Evolutionary conservation across 805 yeast genomes (phyloP), one percentile per base, ranked within the genome.

Genomic region (Pichia heedii): DNA sequence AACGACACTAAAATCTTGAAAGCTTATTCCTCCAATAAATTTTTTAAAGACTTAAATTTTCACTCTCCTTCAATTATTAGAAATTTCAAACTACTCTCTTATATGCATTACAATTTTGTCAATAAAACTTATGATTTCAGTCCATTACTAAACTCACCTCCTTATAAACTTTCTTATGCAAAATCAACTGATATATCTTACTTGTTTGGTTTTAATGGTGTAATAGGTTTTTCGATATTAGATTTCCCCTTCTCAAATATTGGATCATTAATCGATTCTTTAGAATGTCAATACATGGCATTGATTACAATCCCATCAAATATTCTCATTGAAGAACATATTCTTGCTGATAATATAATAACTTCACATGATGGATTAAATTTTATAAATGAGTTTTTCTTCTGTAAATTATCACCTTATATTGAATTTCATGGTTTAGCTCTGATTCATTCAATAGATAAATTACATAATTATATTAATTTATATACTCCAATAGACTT

Each of bases 381-480:
- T 30, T 48, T 66, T 27, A 39, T 58, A 8, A 29, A 53, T 6
- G 53, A 50, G 0, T 33, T 13, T 10, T 47, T 1, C 22, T 53
- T 20, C 36, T 34, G 12, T 42, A 50, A n/a, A 41, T 44, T 11
- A 36, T 10, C 40, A 7, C 4, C 22, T 12, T 43, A 45, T 1
- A 24, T 58, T 13, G 44, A 52, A 3, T 77, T 73, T 47, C 50
- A 69, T 18, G 81, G 84, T 0, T 59, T 82, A 29, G 78, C 74
- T 1, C 64, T 85, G 39, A 67, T 86, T 0, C 96, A 87, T 54
- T 81, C 90, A 1, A 61, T 85, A 12, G 72, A 80, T 50, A 45
- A 48, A 0, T 44, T 47, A 0, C 54, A 61, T 1, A 54, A 63
- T 10, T 49, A 63, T 15, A 52, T 84, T 36, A 78, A 82, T 45